These are phyloP conservation scores for Phlebiopsis flavidoalba DNA, from an alignment of 768 basidiomycete species.

Conservation along the genomic window DNA sequence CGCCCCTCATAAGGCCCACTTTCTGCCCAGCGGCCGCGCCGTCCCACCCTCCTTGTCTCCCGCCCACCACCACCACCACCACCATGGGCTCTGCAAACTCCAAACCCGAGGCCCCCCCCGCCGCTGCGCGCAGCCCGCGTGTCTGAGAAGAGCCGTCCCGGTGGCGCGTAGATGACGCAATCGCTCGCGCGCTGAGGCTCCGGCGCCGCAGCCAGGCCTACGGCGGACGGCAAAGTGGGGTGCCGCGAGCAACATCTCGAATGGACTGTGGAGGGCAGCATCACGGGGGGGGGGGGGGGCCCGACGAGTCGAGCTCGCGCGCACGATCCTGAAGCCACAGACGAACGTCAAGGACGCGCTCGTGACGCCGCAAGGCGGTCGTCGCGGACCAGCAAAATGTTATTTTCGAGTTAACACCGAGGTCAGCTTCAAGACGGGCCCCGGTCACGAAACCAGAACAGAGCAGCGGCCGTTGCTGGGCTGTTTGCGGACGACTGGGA, in stretches of 20 bases:
- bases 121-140: slow-evolving; percentile 12
- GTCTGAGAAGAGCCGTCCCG: slow-evolving; percentile 4
- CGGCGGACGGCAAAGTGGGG: slow-evolving; percentile 58
- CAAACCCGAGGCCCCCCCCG: slow-evolving; percentile 18
- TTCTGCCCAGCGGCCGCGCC: not conserved
- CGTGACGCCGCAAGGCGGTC: slow-evolving; percentile 52
- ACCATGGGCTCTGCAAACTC: slow-evolving; percentile 33
- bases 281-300: too few relatives aligned
- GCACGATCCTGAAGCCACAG: slow-evolving; percentile 70
- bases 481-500: slow-evolving; percentile 91
- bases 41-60: not conserved
- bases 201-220: slow-evolving; percentile 31
- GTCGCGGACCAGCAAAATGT: slow-evolving; percentile 67
- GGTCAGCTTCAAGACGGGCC: slow-evolving; percentile 75
- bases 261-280: slow-evolving; percentile 67
- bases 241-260: slow-evolving; percentile 49
- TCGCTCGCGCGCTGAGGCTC: slow-evolving; percentile 6
- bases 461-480: slow-evolving; percentile 91
- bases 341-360: slow-evolving; percentile 60
- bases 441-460: slow-evolving; percentile 87
- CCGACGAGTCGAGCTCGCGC: slow-evolving; percentile 68
- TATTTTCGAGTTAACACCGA: slow-evolving; percentile 82
- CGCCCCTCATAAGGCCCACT: not conserved
- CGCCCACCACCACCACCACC: not conserved
- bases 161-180: slow-evolving; percentile 12